These are phyloP conservation scores for Noccaea caerulescens DNA, from an alignment of 345 rosid species.

Conservation along the genomic window DNA sequence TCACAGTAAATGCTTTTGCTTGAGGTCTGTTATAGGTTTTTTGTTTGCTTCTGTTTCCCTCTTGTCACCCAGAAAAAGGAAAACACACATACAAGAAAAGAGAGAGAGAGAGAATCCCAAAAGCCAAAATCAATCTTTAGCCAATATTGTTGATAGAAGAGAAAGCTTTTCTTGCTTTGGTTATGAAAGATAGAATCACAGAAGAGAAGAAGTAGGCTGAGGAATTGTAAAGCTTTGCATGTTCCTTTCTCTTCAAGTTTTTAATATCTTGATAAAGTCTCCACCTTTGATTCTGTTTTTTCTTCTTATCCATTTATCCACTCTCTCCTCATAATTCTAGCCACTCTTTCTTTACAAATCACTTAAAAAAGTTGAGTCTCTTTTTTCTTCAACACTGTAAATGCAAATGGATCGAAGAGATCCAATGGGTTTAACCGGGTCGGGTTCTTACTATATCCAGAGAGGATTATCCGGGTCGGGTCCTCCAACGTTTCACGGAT, in stretches of 20 bases:
- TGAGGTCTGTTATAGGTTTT: conserved; percentile 37
- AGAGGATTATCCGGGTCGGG: conserved; percentile 74
- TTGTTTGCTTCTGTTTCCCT: conserved; percentile 40
- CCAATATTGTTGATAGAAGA: conserved; percentile 20
- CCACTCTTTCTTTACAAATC: conserved; percentile 26
- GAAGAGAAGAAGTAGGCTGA: conserved; percentile 21
- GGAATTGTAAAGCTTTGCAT: conserved; percentile 43
- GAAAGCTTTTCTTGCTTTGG: conserved; percentile 27
- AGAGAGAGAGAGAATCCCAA: conserved; percentile 26
- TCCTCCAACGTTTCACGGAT: conserved; percentile 67
- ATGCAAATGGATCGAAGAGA: conserved; percentile 98
- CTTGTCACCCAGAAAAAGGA: conserved; percentile 35
- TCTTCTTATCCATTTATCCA: conserved; percentile 44
- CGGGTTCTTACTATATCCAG: conserved; percentile 80
- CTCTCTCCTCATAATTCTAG: conserved; percentile 30
- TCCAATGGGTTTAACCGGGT: conserved; percentile 72
- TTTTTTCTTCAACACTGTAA: conserved; percentile 48
- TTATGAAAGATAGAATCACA: conserved; percentile 32
- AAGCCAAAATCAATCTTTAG: conserved; percentile 19
- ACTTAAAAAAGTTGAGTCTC: conserved; percentile 30
- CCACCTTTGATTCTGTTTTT: conserved; percentile 49
- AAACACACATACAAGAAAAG: conserved; percentile 20
- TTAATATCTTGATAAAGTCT: conserved; percentile 41
- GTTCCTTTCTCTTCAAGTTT: conserved; percentile 42
- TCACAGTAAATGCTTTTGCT: conserved; percentile 45